phyloP scores from a whole-genome alignment of 2,329 filamentous ascomycete species.

The Colletotrichum chlorophyti region DNA sequence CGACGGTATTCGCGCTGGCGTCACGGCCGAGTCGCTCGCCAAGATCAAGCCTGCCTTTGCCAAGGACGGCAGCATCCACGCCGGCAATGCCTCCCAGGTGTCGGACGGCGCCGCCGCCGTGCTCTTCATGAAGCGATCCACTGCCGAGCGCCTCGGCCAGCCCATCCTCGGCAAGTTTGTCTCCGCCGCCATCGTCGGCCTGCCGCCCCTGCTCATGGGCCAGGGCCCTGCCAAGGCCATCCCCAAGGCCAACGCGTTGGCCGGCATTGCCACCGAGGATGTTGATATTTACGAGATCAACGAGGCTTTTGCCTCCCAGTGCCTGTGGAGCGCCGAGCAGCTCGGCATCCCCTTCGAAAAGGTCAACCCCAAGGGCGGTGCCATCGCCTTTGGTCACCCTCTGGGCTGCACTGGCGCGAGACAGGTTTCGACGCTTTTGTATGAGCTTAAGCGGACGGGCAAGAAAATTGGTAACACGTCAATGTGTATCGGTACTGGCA shows the following conservation, averaged over 20 bases:
- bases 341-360: slow-evolving; percentile 83
- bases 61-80: slow-evolving; percentile 92
- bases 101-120: slow-evolving; percentile 96
- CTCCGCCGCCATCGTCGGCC: slow-evolving; percentile 82
- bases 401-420: slow-evolving; percentile 92
- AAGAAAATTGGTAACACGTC: slow-evolving; percentile 90
- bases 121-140: slow-evolving; percentile 92
- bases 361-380: slow-evolving; percentile 96
- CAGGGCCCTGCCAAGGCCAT: slow-evolving; percentile 96
- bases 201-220: slow-evolving; percentile 94
- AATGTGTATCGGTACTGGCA: slow-evolving; percentile 97
- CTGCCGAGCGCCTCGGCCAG: slow-evolving; percentile 87
- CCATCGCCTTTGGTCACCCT: slow-evolving; percentile 95
- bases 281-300: slow-evolving; percentile 99
- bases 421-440: slow-evolving; percentile 90
- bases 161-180: slow-evolving; percentile 93
- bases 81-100: slow-evolving; percentile 94
- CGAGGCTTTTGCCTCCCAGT: slow-evolving; percentile 96
- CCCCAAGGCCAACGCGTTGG: slow-evolving; percentile 86
- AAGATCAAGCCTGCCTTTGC: slow-evolving; percentile 93
- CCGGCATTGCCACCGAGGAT: slow-evolving; percentile 85
- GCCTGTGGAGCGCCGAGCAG: slow-evolving; percentile 90
- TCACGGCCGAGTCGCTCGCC: slow-evolving; percentile 85
- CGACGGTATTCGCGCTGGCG: slow-evolving; percentile 84
- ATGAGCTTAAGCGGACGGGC: slow-evolving; percentile 84